Evolutionary conservation across 495 filamentous ascomycete species (phyloP).

Genomic region (Xylaria flabelliformis): DNA sequence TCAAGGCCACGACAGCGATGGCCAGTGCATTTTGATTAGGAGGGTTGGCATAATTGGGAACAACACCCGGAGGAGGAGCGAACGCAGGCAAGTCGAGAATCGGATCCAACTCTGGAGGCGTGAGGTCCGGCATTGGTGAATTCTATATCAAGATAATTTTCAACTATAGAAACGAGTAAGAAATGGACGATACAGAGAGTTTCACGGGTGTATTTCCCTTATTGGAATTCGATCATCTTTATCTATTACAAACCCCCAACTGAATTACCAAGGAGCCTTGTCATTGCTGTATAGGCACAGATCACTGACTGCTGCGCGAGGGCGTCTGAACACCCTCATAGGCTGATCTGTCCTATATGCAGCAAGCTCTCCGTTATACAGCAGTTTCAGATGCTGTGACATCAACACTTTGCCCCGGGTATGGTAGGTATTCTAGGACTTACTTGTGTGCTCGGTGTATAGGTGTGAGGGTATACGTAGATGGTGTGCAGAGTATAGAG

Average conservation of each 20-base stretch:
- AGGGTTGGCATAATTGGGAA: constrained; percentile 37
- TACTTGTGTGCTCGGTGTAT: background rate
- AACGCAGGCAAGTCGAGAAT: constrained; percentile 38
- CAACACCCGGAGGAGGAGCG: constrained; percentile 33
- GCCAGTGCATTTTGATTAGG: constrained; percentile 38
- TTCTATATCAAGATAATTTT: background rate
- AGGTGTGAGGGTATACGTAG: background rate
- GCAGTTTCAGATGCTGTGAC: background rate
- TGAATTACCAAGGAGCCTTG: background rate
- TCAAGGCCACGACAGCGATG: constrained; percentile 30
- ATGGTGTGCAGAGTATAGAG: constrained; percentile 1
- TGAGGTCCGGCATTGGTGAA: constrained; percentile 1
- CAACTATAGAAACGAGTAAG: background rate
- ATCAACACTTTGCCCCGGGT: background rate
- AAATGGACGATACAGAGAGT: background rate
- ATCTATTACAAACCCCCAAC: background rate
- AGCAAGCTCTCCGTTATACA: background rate
- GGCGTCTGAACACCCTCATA: background rate
- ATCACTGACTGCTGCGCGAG: background rate
- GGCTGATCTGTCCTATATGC: background rate
- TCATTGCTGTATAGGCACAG: background rate
- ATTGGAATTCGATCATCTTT: background rate
- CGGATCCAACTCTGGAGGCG: constrained; percentile 25
- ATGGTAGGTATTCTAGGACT: background rate
- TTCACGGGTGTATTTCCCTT: background rate